phyloP scores from a whole-genome alignment of 768 basidiomycete species.

The Pulveroboletus sp. region DNA sequence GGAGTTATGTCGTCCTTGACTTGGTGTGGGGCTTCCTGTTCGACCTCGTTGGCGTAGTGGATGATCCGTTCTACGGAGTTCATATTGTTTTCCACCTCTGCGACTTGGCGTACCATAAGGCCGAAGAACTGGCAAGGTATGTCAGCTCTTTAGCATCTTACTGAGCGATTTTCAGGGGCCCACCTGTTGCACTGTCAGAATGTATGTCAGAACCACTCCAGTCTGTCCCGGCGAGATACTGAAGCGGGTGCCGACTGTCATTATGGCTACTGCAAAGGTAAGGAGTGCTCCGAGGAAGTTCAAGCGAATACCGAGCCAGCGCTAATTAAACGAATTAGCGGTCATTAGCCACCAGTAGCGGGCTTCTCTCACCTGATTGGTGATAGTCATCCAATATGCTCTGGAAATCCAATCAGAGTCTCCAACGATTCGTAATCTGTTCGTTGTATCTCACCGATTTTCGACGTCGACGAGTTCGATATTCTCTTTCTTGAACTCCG shows the following conservation, averaged over 20 bases:
- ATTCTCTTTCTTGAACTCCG: constrained; percentile 78
- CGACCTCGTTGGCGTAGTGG: constrained; percentile 74
- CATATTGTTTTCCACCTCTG: constrained; percentile 93
- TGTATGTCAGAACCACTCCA: constrained; percentile 73
- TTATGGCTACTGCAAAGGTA: constrained; percentile 74
- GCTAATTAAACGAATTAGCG: constrained; percentile 32
- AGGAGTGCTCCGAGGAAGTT: constrained; percentile 74
- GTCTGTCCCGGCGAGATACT: constrained; percentile 77
- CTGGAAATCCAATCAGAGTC: constrained; percentile 24
- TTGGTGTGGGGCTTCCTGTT: constrained; percentile 76
- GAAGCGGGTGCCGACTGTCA: constrained; percentile 71
- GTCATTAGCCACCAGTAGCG: background rate
- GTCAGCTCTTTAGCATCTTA: background rate
- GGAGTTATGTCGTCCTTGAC: constrained; percentile 57
- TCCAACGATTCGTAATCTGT: background rate
- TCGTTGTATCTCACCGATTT: constrained; percentile 51
- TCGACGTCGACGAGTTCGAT: constrained; percentile 74
- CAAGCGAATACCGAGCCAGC: constrained; percentile 88
- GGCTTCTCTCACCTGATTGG: constrained; percentile 59
- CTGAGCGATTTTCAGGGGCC: constrained; percentile 15
- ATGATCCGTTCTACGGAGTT: constrained; percentile 84
- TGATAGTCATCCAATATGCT: constrained; percentile 83
- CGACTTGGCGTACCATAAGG: constrained; percentile 72
- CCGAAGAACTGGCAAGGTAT: constrained; percentile 48
- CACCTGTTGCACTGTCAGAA: constrained; percentile 73